Conservation (phyloP, 169 alveolate genomes). For the Miamiensis avidus region DNA sequence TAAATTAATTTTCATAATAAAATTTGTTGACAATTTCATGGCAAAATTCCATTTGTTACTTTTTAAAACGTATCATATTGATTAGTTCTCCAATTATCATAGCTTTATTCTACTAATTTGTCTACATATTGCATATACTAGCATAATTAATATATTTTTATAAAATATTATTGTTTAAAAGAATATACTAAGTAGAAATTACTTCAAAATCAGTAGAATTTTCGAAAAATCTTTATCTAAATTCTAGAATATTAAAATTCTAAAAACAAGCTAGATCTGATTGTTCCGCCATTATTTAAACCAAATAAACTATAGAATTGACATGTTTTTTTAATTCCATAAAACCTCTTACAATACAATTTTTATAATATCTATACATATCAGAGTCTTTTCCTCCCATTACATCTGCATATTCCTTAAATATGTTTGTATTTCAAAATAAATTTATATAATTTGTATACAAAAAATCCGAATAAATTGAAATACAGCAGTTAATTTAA, state of each 20-base stretch:
- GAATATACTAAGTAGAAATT: not conserved
- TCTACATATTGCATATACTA: constrained; percentile 34
- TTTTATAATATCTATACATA: constrained; percentile 72
- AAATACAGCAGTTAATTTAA: constrained; percentile 60
- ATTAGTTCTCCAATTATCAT: constrained; percentile 54
- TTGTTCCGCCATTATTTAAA: constrained; percentile 52
- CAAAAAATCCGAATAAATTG: no score
- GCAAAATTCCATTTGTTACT: constrained; percentile 46
- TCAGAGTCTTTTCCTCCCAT: constrained; percentile 76
- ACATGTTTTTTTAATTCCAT: constrained; percentile 64
- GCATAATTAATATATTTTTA: not conserved
- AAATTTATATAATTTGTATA: no score
- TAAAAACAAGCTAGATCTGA: constrained; percentile 39
- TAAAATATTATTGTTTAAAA: not conserved
- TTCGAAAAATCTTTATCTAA: constrained; percentile 30
- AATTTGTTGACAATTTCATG: constrained; percentile 10
- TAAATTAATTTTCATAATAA: no score
- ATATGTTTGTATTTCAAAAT: not conserved
- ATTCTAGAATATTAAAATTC: constrained; percentile 26
- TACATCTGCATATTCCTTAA: constrained; percentile 62
- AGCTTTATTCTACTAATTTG: constrained; percentile 39
- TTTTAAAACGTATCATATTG: constrained; percentile 57
- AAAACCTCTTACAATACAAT: constrained; percentile 68
- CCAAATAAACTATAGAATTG: constrained; percentile 42
- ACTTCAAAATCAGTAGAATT: constrained; percentile 39